Percentiles rank a stretch among this genome's conserved stretches.
phyloP scores from a whole-genome alignment of 2,329 filamentous ascomycete species.

The Colletotrichum phormii region DNA sequence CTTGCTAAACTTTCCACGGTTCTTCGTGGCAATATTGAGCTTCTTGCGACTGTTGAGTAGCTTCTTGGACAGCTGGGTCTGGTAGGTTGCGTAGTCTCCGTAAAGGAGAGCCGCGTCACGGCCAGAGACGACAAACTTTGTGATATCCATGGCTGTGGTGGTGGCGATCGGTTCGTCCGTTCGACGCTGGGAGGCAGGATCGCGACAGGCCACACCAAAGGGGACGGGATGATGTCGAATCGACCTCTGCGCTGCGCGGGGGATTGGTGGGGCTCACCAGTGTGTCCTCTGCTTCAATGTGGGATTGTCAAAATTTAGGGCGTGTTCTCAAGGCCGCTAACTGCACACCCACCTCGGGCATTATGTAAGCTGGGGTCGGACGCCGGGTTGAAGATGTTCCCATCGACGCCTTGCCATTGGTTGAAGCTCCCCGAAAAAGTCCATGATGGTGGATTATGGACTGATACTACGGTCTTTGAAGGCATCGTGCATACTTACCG shows the following conservation, averaged over 20 bases:
- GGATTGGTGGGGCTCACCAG: constrained; percentile 27
- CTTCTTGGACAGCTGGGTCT: constrained; percentile 81
- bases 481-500: not conserved
- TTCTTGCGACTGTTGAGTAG: constrained; percentile 87
- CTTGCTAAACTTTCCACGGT: constrained; percentile 85
- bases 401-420: not conserved
- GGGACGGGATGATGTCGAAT: constrained; percentile 15
- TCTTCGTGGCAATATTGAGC: constrained; percentile 84
- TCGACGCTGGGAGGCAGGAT: not conserved
- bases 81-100: constrained; percentile 90
- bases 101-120: constrained; percentile 87
- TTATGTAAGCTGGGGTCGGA: not conserved
- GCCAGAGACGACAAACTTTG: constrained; percentile 81
- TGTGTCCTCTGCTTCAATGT: constrained; percentile 2
- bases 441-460: constrained; percentile 16
- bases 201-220: constrained; percentile 6
- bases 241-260: constrained; percentile 31
- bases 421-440: constrained; percentile 21
- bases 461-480: not conserved
- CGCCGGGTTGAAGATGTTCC: constrained; percentile 25
- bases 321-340: not conserved
- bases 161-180: not conserved
- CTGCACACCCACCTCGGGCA: not conserved
- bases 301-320: constrained; percentile 24
- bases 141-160: constrained; percentile 81